A percentile compares a stretch with the other conserved stretches of the same genome.
Conservation (phyloP, 768 basidiomycete species). For the Clitopilus hobsonii region DNA sequence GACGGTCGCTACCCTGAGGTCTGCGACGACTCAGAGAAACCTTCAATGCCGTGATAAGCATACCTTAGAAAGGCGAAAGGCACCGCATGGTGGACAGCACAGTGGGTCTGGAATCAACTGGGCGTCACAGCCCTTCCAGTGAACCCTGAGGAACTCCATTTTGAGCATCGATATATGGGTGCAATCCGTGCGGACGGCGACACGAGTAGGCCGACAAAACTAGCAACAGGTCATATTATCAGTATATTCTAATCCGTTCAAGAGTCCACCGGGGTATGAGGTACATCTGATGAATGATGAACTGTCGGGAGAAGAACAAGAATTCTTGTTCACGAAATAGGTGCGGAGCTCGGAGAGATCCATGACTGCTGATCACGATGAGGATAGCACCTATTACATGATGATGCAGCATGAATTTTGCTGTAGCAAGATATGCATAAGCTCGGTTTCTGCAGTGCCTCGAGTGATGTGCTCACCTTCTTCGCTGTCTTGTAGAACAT, state of each 20-base stretch:
- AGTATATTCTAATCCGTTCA: no score
- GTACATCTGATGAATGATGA: neutral
- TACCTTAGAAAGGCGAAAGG: neutral
- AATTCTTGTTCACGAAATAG: conserved; percentile 1
- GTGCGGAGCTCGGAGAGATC: no score
- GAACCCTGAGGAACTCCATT: neutral
- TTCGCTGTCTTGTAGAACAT: conserved; percentile 99
- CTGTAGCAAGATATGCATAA: conserved; percentile 33
- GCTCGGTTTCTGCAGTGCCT: neutral
- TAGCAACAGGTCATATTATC: no score
- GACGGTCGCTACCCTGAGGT: neutral
- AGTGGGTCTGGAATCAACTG: neutral
- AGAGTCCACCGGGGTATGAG: neutral
- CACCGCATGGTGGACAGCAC: neutral
- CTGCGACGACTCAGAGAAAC: no score
- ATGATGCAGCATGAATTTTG: conserved; percentile 95
- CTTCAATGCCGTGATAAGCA: neutral
- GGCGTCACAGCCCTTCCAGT: neutral
- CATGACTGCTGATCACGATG: no score
- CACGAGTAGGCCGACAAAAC: no score
- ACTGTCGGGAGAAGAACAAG: neutral
- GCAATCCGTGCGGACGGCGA: neutral
- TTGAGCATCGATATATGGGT: no score
- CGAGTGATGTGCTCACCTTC: conserved; percentile 57
- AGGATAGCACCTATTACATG: conserved; percentile 42